Conservation (phyloP, 129 eudicot species). For the Silybum marianum region DNA sequence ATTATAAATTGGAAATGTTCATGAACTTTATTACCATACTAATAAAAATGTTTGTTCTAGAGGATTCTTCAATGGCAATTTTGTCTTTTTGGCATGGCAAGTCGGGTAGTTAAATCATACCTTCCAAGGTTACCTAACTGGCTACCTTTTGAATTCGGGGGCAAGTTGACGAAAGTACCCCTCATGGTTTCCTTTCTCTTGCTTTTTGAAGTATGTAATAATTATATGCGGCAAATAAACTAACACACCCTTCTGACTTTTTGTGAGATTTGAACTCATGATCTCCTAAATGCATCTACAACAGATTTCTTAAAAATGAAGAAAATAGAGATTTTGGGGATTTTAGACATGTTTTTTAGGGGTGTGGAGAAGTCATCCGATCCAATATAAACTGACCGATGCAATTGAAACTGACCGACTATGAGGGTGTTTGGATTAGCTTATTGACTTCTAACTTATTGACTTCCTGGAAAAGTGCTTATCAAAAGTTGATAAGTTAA, state of each 20-base stretch:
- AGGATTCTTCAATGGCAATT: slow-evolving; percentile 2
- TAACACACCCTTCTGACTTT: background rate
- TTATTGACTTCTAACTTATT: too few relatives aligned
- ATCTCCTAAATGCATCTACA: background rate
- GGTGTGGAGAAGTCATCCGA: too few relatives aligned
- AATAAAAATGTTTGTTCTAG: slow-evolving; percentile 30
- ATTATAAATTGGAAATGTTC: slow-evolving; percentile 17
- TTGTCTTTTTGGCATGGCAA: slow-evolving; percentile 11
- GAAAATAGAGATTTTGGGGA: too few relatives aligned
- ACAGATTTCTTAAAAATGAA: too few relatives aligned
- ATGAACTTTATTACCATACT: slow-evolving; percentile 15
- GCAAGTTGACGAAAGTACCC: background rate
- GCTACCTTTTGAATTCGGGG: background rate
- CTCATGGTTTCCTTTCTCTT: background rate
- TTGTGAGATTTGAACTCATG: background rate
- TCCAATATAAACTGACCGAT: too few relatives aligned
- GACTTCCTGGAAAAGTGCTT: too few relatives aligned
- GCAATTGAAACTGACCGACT: too few relatives aligned
- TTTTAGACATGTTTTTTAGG: too few relatives aligned
- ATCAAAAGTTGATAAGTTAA: too few relatives aligned
- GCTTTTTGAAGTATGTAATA: background rate
- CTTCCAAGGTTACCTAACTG: background rate
- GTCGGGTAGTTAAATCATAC: slow-evolving; percentile 17
- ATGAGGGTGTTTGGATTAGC: too few relatives aligned
- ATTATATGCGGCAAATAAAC: background rate